Conservation (phyloP, 495 filamentous ascomycete species). For the Aspergillus asperescens region DNA sequence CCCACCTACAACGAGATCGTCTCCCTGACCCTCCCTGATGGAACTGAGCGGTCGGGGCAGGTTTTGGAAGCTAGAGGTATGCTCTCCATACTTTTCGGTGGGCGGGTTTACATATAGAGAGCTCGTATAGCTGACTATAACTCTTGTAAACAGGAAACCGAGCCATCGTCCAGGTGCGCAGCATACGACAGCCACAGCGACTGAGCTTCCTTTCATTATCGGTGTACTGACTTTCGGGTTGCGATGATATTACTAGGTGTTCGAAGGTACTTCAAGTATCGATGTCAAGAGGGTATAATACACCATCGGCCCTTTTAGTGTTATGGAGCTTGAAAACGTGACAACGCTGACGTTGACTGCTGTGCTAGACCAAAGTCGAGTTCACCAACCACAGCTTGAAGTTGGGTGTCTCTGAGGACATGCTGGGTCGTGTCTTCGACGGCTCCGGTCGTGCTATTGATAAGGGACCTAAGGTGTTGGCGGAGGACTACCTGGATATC, state of each 20-base stretch:
- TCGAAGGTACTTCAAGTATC: conserved; percentile 93
- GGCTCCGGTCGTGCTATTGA: conserved; percentile 96
- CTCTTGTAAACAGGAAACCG: conserved; percentile 59
- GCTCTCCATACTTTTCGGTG: conserved; percentile 11
- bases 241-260: conserved; percentile 60
- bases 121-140: conserved; percentile 10
- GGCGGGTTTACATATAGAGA: not conserved
- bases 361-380: conserved; percentile 78
- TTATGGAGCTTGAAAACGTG: not conserved
- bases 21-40: conserved; percentile 90
- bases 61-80: conserved; percentile 94
- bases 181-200: not conserved
- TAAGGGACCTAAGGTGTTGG: conserved; percentile 96
- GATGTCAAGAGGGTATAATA: conserved; percentile 88
- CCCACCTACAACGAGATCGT: conserved; percentile 98
- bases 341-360: conserved; percentile 1
- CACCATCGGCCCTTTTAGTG: not conserved
- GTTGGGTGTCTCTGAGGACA: conserved; percentile 97
- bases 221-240: conserved; percentile 21
- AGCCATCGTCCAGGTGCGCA: conserved; percentile 79
- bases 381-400: conserved; percentile 96
- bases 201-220: conserved; percentile 5
- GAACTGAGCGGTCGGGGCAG: conserved; percentile 86
- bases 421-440: conserved; percentile 98
- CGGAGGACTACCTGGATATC: conserved; percentile 97